Evolutionary conservation across 2,329 filamentous ascomycete species (phyloP), one percentile per base, ranked within the genome.

Genomic region (Penicillium sp.): DNA sequence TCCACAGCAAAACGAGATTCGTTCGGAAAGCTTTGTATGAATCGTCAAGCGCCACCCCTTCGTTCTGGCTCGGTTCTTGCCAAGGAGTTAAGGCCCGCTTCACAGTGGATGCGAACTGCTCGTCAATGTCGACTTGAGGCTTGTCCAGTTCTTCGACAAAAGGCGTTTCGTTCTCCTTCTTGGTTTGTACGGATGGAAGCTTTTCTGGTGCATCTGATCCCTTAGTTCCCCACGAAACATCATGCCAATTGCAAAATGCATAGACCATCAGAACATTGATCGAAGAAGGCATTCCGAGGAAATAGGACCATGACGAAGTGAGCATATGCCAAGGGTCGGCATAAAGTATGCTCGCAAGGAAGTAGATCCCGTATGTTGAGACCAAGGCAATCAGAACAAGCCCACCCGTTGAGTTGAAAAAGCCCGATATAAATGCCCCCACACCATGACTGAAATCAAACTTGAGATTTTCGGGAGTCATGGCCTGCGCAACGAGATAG

Each of bases 271-370:
- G 86, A 65, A 97, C 93, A 80, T 97, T 97, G 84, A 96, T 91
- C 77, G 96, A 96, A 13, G 91, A 94, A 13, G 91, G 94, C 84
- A 92, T 93, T 70, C 96, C 85, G 52, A 96, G 77, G 63, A 97
- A 80, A 73, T 97, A 97, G 70, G 89, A 86, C 32, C 88, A 88
- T 82, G 95, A 97, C 3, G 92, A 96, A 71, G 92, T 93, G 80
- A 97, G 93, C 91, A 97, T 97, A 83, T 97, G 93, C 93, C 93
- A 97, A 27, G 93, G 93, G 74, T 97, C 93, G 66, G 96, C 81
- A 79, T 97, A 97, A 73, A 97, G 77, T 82, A 97, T 95, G 8
- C 91, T 96, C 9, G 91, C 91, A 53, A 97, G 79, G 72, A 91
- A 96, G 85, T 97, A 96, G 56, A 97, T 84, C 72, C 93, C 93